Percentiles rank a stretch among this genome's conserved stretches.
phyloP scores from a whole-genome alignment of 2,329 filamentous ascomycete genomes.

The Amauroascus niger region DNA sequence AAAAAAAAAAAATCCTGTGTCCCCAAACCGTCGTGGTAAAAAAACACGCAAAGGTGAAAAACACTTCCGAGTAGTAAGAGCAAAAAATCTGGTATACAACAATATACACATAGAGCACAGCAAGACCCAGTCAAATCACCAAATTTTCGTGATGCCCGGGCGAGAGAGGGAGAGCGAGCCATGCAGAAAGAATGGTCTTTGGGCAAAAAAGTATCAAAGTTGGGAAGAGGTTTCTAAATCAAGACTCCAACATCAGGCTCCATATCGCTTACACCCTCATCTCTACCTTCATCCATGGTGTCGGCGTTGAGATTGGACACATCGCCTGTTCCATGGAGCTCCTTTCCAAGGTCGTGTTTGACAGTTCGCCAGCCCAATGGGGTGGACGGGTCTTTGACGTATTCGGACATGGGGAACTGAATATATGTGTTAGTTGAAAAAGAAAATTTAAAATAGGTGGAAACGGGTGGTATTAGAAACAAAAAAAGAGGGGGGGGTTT shows the following conservation, averaged over 20 bases:
- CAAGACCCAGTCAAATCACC: too few species aligned
- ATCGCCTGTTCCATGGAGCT: conserved; percentile 30
- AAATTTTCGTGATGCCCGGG: too few species aligned
- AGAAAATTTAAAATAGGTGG: not conserved
- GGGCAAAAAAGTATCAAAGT: too few species aligned
- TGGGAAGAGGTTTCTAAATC: not conserved
- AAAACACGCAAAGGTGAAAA: too few species aligned
- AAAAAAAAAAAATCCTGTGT: too few species aligned
- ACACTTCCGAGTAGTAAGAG: not conserved
- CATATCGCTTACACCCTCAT: conserved; percentile 29
- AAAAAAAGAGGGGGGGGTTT: not conserved
- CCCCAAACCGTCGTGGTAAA: too few species aligned
- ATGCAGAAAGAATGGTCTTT: too few species aligned
- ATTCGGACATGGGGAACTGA: conserved; percentile 59
- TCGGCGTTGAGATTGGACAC: conserved; percentile 38
- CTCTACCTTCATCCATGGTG: conserved; percentile 38
- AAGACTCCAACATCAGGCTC: conserved; percentile 27
- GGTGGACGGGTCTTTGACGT: conserved; percentile 47
- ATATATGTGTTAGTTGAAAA: too few species aligned
- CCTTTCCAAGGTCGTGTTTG: conserved; percentile 43
- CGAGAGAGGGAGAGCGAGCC: too few species aligned
- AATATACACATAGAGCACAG: not conserved
- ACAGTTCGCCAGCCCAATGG: conserved; percentile 50
- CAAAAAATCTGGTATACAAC: not conserved
- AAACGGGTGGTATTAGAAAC: not conserved